phyloP scores from a whole-genome alignment of 2,329 filamentous ascomycete species.

The Colletotrichum incanum region DNA sequence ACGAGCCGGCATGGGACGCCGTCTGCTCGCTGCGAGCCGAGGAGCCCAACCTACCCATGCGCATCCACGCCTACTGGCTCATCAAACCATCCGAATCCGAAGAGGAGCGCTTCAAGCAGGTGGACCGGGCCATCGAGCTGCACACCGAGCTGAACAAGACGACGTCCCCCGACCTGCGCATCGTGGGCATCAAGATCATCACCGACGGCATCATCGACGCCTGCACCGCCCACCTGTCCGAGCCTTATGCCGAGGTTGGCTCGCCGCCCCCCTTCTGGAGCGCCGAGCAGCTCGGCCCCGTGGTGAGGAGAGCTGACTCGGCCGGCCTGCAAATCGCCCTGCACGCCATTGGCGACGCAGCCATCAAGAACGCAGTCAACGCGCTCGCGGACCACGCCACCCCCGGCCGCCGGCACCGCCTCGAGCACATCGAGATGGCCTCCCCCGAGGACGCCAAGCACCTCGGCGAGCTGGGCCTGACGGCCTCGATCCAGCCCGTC shows the following conservation, averaged over 20 bases:
- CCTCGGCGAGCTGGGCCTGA: constrained; percentile 67
- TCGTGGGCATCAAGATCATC: constrained; percentile 73
- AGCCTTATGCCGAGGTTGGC: constrained; percentile 66
- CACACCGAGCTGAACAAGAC: constrained; percentile 53
- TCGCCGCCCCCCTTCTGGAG: constrained; percentile 67
- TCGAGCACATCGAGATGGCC: constrained; percentile 72
- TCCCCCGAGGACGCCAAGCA: constrained; percentile 64
- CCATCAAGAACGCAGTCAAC: constrained; percentile 66
- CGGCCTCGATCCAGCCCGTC: constrained; percentile 65
- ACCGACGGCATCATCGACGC: constrained; percentile 72
- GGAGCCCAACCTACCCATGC: constrained; percentile 57
- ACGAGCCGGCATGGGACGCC: constrained; percentile 69
- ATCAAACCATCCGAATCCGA: constrained; percentile 63
- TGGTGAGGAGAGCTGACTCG: constrained; percentile 64
- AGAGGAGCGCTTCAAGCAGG: constrained; percentile 61
- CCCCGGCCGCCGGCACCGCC: constrained; percentile 65
- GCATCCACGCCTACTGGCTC: constrained; percentile 71
- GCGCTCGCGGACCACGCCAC: constrained; percentile 56
- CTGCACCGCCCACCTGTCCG: constrained; percentile 69
- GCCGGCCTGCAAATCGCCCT: constrained; percentile 69
- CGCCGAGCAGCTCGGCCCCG: constrained; percentile 62
- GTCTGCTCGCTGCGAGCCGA: constrained; percentile 61
- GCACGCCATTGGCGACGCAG: constrained; percentile 72
- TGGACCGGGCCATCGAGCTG: constrained; percentile 65
- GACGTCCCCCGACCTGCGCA: constrained; percentile 55